Conservation (phyloP, 2,329 filamentous ascomycete species). For the Colletotrichum australisinense region DNA sequence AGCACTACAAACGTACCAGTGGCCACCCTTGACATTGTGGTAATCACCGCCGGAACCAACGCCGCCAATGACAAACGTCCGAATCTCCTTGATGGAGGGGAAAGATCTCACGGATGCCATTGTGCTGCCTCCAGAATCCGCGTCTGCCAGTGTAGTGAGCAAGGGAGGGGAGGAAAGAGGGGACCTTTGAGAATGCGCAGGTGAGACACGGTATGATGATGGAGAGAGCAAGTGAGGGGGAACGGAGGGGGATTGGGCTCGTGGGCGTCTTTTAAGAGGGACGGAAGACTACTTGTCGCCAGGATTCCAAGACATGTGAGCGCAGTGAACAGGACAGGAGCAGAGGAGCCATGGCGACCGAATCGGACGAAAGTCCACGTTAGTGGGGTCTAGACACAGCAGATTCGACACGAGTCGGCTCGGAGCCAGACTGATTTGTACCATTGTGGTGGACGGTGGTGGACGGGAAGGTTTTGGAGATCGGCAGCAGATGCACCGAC, state of each 20-base stretch:
- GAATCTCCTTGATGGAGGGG: constrained; percentile 80
- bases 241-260: constrained; percentile 9
- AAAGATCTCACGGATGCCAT: constrained; percentile 69
- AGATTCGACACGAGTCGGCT: constrained; percentile 2
- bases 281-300: not conserved
- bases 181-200: not conserved
- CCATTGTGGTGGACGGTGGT: not conserved
- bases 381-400: constrained; percentile 6
- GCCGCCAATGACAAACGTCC: constrained; percentile 78
- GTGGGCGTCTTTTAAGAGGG: constrained; percentile 19
- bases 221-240: not conserved
- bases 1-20: constrained; percentile 62
- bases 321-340: constrained; percentile 7
- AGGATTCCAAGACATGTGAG: constrained; percentile 21
- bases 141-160: not conserved
- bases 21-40: constrained; percentile 86
- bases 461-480: constrained; percentile 21
- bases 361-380: constrained; percentile 15
- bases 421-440: constrained; percentile 1
- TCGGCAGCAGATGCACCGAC: constrained; percentile 33
- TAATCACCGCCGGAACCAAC: constrained; percentile 78
- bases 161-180: not conserved
- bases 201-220: not conserved
- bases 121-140: constrained; percentile 10
- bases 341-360: not conserved